Conservation (phyloP, 2,329 filamentous ascomycete species). For the Incumbomyces lentus region DNA sequence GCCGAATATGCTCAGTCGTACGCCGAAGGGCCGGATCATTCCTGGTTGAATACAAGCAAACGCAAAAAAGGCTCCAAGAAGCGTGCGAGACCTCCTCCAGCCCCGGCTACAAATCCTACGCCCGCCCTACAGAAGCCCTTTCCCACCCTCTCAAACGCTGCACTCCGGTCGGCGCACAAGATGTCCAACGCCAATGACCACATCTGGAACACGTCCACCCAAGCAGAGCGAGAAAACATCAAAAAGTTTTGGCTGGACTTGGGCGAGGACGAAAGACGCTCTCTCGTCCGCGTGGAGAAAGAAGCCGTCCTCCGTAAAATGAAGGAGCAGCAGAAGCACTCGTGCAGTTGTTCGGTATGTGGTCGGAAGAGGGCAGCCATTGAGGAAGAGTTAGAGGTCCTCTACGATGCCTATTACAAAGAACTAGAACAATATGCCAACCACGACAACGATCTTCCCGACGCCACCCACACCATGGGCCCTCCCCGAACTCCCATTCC, state of each 20-base stretch:
- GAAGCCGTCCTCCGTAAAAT: constrained; percentile 97
- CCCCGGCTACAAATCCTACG: constrained; percentile 10
- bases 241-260: constrained; percentile 96
- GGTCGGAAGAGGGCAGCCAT: constrained; percentile 93
- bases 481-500: constrained; percentile 52
- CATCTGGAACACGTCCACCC: constrained; percentile 94
- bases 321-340: constrained; percentile 99
- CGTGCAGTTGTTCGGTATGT: constrained; percentile 95
- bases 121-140: constrained; percentile 32
- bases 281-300: constrained; percentile 94
- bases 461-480: constrained; percentile 54
- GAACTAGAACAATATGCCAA: constrained; percentile 97
- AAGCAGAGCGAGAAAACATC: constrained; percentile 91
- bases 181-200: constrained; percentile 55
- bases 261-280: constrained; percentile 88
- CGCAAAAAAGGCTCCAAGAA: constrained; percentile 23
- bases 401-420: constrained; percentile 97
- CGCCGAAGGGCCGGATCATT: constrained; percentile 20
- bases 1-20: constrained; percentile 27
- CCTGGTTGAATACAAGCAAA: constrained; percentile 20
- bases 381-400: constrained; percentile 91
- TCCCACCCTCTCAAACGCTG: constrained; percentile 33
- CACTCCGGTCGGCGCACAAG: constrained; percentile 33
- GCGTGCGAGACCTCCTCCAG: not conserved
- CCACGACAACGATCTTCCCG: constrained; percentile 54